Evolutionary conservation across 371 early-diverging fungal genomes (phyloP), one percentile per base, ranked within the genome.

Genomic region (Mortierella sp.): DNA sequence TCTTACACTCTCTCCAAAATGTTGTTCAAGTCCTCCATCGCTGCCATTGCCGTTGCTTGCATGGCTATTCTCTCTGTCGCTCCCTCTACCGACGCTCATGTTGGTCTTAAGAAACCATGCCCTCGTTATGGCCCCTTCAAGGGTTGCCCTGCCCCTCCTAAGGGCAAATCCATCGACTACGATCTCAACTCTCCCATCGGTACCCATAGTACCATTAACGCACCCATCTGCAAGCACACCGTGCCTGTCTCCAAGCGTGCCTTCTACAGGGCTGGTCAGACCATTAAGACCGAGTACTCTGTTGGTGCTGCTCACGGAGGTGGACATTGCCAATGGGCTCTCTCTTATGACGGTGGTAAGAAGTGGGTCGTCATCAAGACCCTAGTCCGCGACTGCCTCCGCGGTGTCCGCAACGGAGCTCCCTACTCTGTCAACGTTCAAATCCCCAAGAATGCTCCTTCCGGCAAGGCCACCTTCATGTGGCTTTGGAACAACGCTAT

Each of bases 401-500:
- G 35, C 2, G 49, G 32, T 22, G 55, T 40, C 35, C 31, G 28
- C 49, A 19, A 28, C 57, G 51, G 58, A 37, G 73, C 34, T 34
- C 57, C 68, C 34, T 72, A 72, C 66, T 45, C 45, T 23, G 69
- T 85, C 82, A 22, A 69, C 31, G 86, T 93, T 40, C 65, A 74
- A 26, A 83, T 93, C 59, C 93, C 93, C 3, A 61, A 63, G 15
- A 65, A 71, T 26, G 84, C 90, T 53, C 91, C 92, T 17, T 61
- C 65, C 15, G 79, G 73, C 51, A 57, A 69, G 54, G 79, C 61
- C 8, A 69, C 87, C 26, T 87, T 93, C 71, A 83, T 88, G 35
- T 93, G 93, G 93, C 60, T 87, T 22, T 93, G 92, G 92, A 86
- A 89, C 66, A 93, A 92, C 70, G 89, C 89, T 32, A 70, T 83